Evolutionary conservation across 2,329 filamentous ascomycete genomes (phyloP), one percentile per base, ranked within the genome.

Genomic region (Claviceps sp.): DNA sequence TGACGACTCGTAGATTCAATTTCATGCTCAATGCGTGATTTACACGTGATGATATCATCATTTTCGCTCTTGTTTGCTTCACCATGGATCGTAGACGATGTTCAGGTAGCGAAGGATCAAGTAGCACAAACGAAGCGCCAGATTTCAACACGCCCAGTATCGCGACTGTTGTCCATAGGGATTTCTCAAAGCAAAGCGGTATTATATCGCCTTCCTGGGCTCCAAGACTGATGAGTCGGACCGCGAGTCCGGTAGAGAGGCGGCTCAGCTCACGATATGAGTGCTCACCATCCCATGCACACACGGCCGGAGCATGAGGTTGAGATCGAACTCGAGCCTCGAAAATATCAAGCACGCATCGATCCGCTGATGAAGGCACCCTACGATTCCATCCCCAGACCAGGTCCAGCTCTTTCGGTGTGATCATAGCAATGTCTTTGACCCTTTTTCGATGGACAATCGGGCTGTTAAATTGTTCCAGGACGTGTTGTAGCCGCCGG

Each of bases 181-280:
- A 74, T 58, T 75, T 75, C 57, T 75, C 71, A 53, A 76, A 75
- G 56, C 71, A 74, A n/a, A 76, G 62, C 2, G 73, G 72, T n/a
- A 77, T 68, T 9, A 66, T 67, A 41, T 62, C 65, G n/a, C 71
- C 72, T 11, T 64, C 51, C 2, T 53, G 57, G 40, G 71, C 62
- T 16, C 71, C 72, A n/a, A 59, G 56, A 11, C 59, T 58, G 14
- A 62, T 54, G 1, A 77, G 64, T 52, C 70, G 63, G 5, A 59
- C 58, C 3, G 73, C 73, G 7, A 76, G 63, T 1, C 59, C 57
- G 30, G 67, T 68, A 1, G 74, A 73, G 13, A 70, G 61, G 1
- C 59, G 55, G 38, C 75, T 70, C 2, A 76, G 62, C 47, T 75
- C 67, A 38, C 59, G 51, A 54, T 76, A 77, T 2, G 71, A 74